These are phyloP conservation scores for Alternaria triticimaculans DNA, from an alignment of 2,329 filamentous ascomycete species.

Conservation along the genomic window DNA sequence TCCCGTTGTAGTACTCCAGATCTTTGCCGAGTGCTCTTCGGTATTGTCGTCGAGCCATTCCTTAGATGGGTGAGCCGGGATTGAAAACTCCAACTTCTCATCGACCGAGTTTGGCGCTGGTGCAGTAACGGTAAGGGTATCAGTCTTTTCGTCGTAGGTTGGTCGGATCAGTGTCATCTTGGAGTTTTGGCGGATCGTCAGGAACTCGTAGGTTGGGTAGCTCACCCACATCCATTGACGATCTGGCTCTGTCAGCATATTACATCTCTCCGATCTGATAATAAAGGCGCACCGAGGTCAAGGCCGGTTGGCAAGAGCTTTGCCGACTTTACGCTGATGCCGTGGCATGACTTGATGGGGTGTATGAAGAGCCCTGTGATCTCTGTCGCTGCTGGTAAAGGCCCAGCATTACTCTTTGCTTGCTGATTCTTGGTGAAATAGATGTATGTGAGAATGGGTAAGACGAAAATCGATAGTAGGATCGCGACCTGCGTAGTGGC, in stretches of 20 bases:
- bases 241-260: slow-evolving; percentile 49
- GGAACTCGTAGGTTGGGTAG: slow-evolving; percentile 60
- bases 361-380: slow-evolving; percentile 63
- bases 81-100: slow-evolving; percentile 50
- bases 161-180: slow-evolving; percentile 69
- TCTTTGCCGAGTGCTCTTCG: slow-evolving; percentile 56
- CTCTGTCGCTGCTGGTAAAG: slow-evolving; percentile 49
- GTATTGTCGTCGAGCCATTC: slow-evolving; percentile 64
- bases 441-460: slow-evolving; percentile 43
- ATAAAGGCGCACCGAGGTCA: slow-evolving; percentile 52
- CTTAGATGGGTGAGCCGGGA: slow-evolving; percentile 62
- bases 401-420: slow-evolving; percentile 24
- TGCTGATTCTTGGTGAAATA: slow-evolving; percentile 24
- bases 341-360: slow-evolving; percentile 71
- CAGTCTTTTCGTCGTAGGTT: slow-evolving; percentile 53
- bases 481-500: slow-evolving; percentile 30
- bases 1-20: slow-evolving; percentile 67
- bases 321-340: slow-evolving; percentile 61
- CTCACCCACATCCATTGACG: slow-evolving; percentile 72
- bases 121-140: slow-evolving; percentile 59
- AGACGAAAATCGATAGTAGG: slow-evolving; percentile 33
- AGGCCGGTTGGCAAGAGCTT: slow-evolving; percentile 63
- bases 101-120: slow-evolving; percentile 46
- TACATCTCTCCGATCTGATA: no score
- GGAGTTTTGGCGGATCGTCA: slow-evolving; percentile 67